Base-by-base conservation (phyloP, 2,329 filamentous ascomycete genomes). In the Verticillium longisporum region DNA sequence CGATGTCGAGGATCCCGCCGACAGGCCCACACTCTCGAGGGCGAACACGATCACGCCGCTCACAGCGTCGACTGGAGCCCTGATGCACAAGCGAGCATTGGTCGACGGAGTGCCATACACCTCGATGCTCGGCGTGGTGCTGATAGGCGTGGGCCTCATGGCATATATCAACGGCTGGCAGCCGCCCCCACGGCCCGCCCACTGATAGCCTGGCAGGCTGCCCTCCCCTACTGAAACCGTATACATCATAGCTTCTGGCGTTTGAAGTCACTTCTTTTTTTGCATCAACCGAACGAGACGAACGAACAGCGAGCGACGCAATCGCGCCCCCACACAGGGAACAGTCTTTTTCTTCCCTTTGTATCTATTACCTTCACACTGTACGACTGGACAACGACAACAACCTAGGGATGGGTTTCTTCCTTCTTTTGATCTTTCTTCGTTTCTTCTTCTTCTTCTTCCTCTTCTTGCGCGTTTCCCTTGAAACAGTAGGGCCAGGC, bases 151-250 rank as follows among this genome's bases (percentile, higher is more conserved):
- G 77, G 89, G 91, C 14, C 73, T 95, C 65, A 95, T 95, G 91
- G 90, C 89, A 53, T 93, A 92, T 74, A 81, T 95, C 67, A 95
- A 95, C 70, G 88, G 89, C 58, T 94, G 90, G 90, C 89, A 92
- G 68, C 70, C 77, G 33, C 75, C 78, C 61, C 72, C 73, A 31
- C 74, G 71, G 58, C 63, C 75, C 55, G 72, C 75, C 41, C 71
- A 69, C 59, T 77, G 62, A 69, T n/a, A 21, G 18, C 18, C 15
- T 26, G 45, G 18, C 18, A 50, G 45, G 21, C 18, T 18, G 21
- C 6, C 18, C n/a, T n/a, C 21, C n/a, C 45, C 21, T 50, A n/a
- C 45, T 50, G 45, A 11, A 50, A n/a, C 11, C 45, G 45, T 18
- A 50, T 50, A n/a, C 45, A 50, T 50, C 56, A 58, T 58, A 58